phyloP scores from a whole-genome alignment of 2,329 filamentous ascomycete species.

The Fusarium sulawesiense region DNA sequence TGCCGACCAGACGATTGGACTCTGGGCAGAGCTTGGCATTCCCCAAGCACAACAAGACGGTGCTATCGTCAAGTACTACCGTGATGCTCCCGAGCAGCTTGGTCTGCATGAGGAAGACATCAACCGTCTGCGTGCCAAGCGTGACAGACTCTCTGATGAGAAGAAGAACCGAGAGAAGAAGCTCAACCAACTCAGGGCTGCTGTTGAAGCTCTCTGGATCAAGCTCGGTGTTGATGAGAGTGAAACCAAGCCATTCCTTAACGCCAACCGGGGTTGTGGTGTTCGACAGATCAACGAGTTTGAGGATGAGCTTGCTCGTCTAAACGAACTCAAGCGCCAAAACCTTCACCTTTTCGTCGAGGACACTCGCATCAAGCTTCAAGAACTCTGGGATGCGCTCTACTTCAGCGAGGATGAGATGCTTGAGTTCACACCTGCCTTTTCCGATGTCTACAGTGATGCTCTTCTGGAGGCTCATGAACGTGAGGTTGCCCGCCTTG shows the following conservation, averaged over 20 bases:
- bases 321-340: conserved; percentile 94
- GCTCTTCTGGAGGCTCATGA: conserved; percentile 95
- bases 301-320: conserved; percentile 85
- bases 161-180: conserved; percentile 85
- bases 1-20: conserved; percentile 86
- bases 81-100: conserved; percentile 91
- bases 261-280: conserved; percentile 89
- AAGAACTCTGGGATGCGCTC: conserved; percentile 93
- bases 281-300: conserved; percentile 95
- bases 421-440: conserved; percentile 96
- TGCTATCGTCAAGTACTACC: conserved; percentile 87
- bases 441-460: conserved; percentile 97
- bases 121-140: conserved; percentile 74
- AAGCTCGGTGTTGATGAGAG: conserved; percentile 84
- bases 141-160: conserved; percentile 87
- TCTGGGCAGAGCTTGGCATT: conserved; percentile 96
- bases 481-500: conserved; percentile 84
- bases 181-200: conserved; percentile 77
- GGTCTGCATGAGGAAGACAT: conserved; percentile 92
- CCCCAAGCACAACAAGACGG: conserved; percentile 93
- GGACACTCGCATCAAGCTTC: conserved; percentile 88
- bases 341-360: conserved; percentile 97
- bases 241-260: conserved; percentile 87
- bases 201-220: conserved; percentile 90
- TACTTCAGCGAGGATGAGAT: conserved; percentile 99